Percentiles rank a stretch among this genome's conserved stretches.
Conservation (phyloP, 495 filamentous ascomycete species). For the Gamarada debralockiae region DNA sequence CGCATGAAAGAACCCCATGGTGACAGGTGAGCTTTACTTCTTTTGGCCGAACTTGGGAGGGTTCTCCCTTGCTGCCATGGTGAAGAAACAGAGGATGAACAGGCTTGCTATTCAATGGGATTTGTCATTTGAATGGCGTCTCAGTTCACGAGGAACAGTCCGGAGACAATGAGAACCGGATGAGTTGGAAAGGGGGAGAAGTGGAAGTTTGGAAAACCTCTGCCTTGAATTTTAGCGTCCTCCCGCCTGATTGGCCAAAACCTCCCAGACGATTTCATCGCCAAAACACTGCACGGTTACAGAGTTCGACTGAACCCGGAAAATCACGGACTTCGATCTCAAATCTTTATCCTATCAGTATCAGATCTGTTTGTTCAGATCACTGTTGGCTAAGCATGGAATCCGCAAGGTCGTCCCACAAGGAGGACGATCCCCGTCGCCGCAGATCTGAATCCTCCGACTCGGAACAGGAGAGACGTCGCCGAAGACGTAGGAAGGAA, state of each 20-base stretch:
- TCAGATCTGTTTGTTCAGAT: background rate
- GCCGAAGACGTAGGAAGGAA: constrained; percentile 16
- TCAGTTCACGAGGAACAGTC: no score
- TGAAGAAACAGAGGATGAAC: background rate
- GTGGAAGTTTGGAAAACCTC: no score
- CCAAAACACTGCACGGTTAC: no score
- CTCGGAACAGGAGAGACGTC: constrained; percentile 21
- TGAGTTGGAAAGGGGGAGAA: no score
- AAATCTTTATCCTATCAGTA: background rate
- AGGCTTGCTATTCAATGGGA: no score
- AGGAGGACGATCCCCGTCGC: constrained; percentile 10
- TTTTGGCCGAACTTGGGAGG: background rate
- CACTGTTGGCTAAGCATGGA: constrained; percentile 7
- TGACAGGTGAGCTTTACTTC: background rate
- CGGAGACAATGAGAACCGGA: no score
- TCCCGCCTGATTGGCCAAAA: no score
- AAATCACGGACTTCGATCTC: background rate
- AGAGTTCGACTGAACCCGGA: background rate
- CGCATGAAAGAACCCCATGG: background rate
- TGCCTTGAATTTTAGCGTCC: no score
- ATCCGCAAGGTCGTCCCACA: background rate
- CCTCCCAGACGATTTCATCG: no score
- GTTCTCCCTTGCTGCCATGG: background rate
- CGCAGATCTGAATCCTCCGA: constrained; percentile 17
- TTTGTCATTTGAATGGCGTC: no score